Evolutionary conservation across 805 yeast genomes (phyloP).

Genomic region (Clavispora vitiphila): DNA sequence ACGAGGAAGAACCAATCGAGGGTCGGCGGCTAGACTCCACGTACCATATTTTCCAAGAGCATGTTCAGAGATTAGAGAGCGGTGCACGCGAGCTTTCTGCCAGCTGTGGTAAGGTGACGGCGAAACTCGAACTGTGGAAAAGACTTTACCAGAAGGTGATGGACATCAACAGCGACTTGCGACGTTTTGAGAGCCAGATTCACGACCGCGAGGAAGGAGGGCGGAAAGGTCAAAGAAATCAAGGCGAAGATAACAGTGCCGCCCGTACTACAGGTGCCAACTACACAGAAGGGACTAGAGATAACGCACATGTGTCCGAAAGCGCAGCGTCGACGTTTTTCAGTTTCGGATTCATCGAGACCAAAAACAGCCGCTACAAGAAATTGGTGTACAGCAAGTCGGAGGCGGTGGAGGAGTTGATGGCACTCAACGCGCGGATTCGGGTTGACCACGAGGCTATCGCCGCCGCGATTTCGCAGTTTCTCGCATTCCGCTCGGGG

Average conservation of each 20-base stretch:
- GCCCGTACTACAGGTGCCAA: no score
- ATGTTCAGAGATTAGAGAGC: slow-evolving; percentile 21
- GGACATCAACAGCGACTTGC: slow-evolving; percentile 25
- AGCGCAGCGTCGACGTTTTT: slow-evolving; percentile 20
- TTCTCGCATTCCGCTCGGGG: slow-evolving; percentile 45
- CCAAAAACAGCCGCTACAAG: slow-evolving; percentile 45
- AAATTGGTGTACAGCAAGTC: slow-evolving; percentile 35
- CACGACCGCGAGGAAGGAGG: slow-evolving; percentile 1
- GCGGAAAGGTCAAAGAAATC: no score
- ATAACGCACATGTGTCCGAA: no score
- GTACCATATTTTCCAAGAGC: slow-evolving; percentile 6
- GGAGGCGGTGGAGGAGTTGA: slow-evolving; percentile 38
- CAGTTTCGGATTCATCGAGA: slow-evolving; percentile 45
- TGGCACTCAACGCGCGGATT: slow-evolving; percentile 42
- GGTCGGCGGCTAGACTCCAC: slow-evolving; percentile 3
- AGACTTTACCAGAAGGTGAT: slow-evolving; percentile 22
- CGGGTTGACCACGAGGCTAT: slow-evolving; percentile 53
- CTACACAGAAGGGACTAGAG: no score
- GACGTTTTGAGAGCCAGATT: slow-evolving; percentile 21
- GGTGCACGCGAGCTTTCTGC: slow-evolving; percentile 20
- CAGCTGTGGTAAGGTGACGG: slow-evolving; percentile 19
- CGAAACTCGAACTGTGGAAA: slow-evolving; percentile 28
- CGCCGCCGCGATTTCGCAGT: slow-evolving; percentile 60
- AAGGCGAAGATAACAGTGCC: no score
- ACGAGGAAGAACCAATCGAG: background rate